Percentiles rank a stretch among this genome's conserved stretches.
phyloP scores from a whole-genome alignment of 805 yeast genomes.

The Wickerhamomyces tratensis region DNA sequence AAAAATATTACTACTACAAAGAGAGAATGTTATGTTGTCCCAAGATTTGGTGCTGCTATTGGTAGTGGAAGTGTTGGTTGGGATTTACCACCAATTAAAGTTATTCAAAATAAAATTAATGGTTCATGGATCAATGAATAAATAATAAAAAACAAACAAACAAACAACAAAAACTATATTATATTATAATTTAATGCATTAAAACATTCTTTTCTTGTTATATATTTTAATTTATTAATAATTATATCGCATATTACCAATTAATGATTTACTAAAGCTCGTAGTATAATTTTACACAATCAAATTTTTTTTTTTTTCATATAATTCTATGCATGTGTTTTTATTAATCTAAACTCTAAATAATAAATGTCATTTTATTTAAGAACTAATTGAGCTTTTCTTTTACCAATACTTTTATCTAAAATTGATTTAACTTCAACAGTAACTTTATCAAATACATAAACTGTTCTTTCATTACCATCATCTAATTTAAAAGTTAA shows the following conservation, averaged over 20 bases:
- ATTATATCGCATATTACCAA: too few species aligned
- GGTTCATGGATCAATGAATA: conserved; percentile 55
- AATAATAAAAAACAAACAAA: too few species aligned
- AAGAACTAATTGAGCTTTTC: conserved; percentile 73
- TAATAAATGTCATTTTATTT: conserved; percentile 20
- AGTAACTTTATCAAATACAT: conserved; percentile 76
- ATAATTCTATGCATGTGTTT: too few species aligned
- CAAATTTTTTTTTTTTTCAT: too few species aligned
- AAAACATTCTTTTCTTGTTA: too few species aligned
- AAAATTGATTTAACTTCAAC: conserved; percentile 76
- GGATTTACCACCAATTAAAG: conserved; percentile 80
- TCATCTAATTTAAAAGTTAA: conserved; percentile 45
- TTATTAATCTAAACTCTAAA: not conserved
- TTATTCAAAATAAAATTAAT: conserved; percentile 52
- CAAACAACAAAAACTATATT: too few species aligned
- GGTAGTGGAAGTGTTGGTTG: conserved; percentile 86
- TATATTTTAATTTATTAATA: too few species aligned
- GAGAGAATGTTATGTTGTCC: conserved; percentile 84
- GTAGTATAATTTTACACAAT: too few species aligned
- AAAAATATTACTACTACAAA: conserved; percentile 53
- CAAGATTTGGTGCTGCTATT: conserved; percentile 76
- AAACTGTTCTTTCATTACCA: conserved; percentile 38
- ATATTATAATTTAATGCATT: too few species aligned
- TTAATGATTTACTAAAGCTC: too few species aligned
- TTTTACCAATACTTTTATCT: conserved; percentile 85